Conservation (phyloP, 345 rosid genomes). For the Linum tenue region DNA sequence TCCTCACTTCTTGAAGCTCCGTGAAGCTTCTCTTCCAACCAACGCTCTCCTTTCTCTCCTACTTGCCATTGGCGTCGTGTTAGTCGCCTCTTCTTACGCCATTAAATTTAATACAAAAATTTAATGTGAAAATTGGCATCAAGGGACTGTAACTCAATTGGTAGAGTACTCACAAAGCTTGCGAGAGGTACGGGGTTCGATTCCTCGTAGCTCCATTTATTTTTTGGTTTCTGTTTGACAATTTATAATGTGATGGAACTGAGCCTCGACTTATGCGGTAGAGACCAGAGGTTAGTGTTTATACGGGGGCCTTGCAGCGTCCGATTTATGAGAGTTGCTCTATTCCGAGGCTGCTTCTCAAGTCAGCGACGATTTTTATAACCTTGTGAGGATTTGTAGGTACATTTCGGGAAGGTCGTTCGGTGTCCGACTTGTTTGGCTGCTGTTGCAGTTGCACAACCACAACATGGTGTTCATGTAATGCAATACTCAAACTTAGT, state of each 20-base stretch:
- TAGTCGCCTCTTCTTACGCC: not conserved
- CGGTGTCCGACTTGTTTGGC: conserved; percentile 76
- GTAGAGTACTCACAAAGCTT: conserved; percentile 3
- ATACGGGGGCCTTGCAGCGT: conserved; percentile 56
- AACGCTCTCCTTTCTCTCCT: no score
- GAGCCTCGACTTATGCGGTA: conserved; percentile 30
- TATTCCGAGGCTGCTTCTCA: not conserved
- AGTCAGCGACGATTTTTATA: not conserved
- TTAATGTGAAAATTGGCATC: no score
- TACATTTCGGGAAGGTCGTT: conserved; percentile 89
- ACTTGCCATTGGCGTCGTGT: no score
- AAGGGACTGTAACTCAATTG: conserved; percentile 5
- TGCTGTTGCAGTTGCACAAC: conserved; percentile 81
- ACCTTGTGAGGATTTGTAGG: conserved; percentile 33
- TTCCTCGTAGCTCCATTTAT: conserved; percentile 5
- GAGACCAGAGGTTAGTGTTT: conserved; percentile 61
- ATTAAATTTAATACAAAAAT: not conserved
- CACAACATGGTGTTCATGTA: conserved; percentile 90
- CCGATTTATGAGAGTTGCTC: no score
- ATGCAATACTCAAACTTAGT: no score
- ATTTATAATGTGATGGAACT: not conserved
- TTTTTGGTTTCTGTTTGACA: not conserved
- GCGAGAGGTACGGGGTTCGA: conserved; percentile 10
- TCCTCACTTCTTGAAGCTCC: no score
- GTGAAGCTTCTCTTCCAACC: no score